Percentiles rank a stretch among this genome's conserved stretches.
Conservation (phyloP, 2,329 filamentous ascomycete genomes). For the Plectosphaerella cucumerina region DNA sequence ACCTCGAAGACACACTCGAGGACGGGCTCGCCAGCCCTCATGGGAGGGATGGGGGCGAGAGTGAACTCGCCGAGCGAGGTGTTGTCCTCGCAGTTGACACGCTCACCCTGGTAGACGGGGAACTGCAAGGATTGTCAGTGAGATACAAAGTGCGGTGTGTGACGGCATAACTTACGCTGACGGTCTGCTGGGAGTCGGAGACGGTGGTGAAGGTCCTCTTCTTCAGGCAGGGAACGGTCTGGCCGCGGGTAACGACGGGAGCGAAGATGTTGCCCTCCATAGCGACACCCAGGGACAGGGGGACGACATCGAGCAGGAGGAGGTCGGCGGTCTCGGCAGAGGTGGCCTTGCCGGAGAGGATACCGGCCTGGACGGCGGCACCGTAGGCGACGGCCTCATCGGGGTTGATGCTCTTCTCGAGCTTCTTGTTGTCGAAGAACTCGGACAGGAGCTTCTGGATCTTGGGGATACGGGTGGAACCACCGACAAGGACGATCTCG, state of each 20-base stretch:
- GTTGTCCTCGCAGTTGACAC: conserved; percentile 98
- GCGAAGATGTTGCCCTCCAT: conserved; percentile 99
- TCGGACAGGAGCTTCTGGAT: conserved; percentile 99
- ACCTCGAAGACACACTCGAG: conserved; percentile 99
- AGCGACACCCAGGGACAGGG: conserved; percentile 94
- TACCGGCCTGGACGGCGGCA: conserved; percentile 97
- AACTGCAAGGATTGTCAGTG: conserved; percentile 62
- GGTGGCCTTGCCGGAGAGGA: conserved; percentile 95
- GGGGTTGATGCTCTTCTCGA: conserved; percentile 99
- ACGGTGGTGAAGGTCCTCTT: conserved; percentile 89
- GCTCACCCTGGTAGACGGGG: conserved; percentile 93
- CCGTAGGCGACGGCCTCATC: conserved; percentile 99
- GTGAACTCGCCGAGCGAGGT: conserved; percentile 97
- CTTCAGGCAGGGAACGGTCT: conserved; percentile 75
- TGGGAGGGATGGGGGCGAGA: conserved; percentile 77
- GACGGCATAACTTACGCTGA: neutral
- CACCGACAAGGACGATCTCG: conserved; percentile 98
- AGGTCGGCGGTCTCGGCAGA: conserved; percentile 93
- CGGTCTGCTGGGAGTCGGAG: conserved; percentile 67
- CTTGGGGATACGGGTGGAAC: conserved; percentile 96
- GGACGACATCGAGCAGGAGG: conserved; percentile 91
- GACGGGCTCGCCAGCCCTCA: conserved; percentile 93
- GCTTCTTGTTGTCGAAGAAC: conserved; percentile 99
- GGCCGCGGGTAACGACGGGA: conserved; percentile 78
- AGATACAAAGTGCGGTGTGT: neutral